A percentile compares a stretch with the other conserved stretches of the same genome.
phyloP scores from a whole-genome alignment of 371 early-diverging fungal species.

The Mortierella sp. region DNA sequence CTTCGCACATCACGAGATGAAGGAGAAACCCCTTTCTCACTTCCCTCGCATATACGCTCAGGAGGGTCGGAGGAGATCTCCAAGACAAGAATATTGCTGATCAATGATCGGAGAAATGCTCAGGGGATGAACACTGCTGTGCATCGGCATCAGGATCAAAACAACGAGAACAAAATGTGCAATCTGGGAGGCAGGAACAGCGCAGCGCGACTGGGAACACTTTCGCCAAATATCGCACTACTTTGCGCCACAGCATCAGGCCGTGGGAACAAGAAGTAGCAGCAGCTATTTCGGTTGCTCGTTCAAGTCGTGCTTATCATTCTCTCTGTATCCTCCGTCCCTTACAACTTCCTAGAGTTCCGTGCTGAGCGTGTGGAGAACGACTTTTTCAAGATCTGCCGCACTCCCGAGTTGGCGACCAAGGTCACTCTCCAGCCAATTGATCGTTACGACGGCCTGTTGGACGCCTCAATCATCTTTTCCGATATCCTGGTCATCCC shows the following conservation, averaged over 20 bases:
- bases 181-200: not conserved
- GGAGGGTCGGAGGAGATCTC: not conserved
- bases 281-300: not conserved
- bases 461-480: conserved; percentile 98
- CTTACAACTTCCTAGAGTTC: conserved; percentile 76
- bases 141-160: not conserved
- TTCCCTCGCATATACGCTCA: not conserved
- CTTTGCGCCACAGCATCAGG: not conserved
- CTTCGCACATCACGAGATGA: not conserved
- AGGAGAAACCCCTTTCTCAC: not conserved
- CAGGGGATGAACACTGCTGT: not conserved
- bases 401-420: conserved; percentile 94
- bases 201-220: not conserved
- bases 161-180: not conserved
- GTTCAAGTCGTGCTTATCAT: not conserved
- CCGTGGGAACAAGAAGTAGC: not conserved
- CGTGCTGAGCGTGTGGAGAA: conserved; percentile 85
- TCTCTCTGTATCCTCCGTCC: not conserved
- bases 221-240: not conserved
- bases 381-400: conserved; percentile 96
- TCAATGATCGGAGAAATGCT: not conserved
- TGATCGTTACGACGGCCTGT: conserved; percentile 87
- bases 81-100: not conserved
- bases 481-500: conserved; percentile 98
- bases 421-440: conserved; percentile 97